These are phyloP conservation scores for Xanthoconium stramineum DNA, from an alignment of 768 basidiomycete species.

Conservation along the genomic window DNA sequence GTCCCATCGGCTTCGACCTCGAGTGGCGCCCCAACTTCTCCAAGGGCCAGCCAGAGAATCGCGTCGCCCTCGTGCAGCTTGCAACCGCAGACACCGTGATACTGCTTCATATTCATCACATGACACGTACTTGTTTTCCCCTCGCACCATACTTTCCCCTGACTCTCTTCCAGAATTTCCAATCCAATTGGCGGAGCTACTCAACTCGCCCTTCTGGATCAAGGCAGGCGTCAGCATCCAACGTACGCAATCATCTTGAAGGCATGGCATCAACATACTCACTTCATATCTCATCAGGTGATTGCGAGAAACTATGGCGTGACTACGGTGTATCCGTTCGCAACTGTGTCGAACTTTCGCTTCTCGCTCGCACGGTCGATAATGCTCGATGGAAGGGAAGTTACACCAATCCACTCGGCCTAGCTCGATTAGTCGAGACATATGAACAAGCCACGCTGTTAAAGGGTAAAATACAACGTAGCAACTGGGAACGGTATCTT, in stretches of 20 bases:
- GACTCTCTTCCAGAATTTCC: conserved; percentile 47
- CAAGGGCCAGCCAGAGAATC: conserved; percentile 58
- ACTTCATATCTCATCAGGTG: conserved; percentile 41
- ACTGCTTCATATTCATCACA: conserved; percentile 63
- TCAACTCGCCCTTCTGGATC: conserved; percentile 49
- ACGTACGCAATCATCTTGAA: conserved; percentile 36
- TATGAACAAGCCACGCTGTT: conserved; percentile 51
- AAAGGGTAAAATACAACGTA: conserved; percentile 61
- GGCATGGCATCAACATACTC: not conserved
- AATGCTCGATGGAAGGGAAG: conserved; percentile 70
- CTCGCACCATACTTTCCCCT: not conserved
- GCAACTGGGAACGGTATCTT: conserved; percentile 66
- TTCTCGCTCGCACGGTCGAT: conserved; percentile 69
- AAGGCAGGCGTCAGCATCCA: conserved; percentile 79
- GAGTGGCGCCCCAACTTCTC: conserved; percentile 71
- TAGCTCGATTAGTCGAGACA: conserved; percentile 59
- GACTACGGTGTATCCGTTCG: conserved; percentile 39
- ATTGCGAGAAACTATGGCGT: conserved; percentile 61
- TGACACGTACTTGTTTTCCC: conserved; percentile 39
- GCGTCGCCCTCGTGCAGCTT: conserved; percentile 71
- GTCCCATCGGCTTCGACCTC: conserved; percentile 63
- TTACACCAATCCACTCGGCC: conserved; percentile 57
- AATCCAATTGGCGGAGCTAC: conserved; percentile 44
- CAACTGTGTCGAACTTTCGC: conserved; percentile 65
- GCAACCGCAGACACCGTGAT: conserved; percentile 53